Percentiles rank a stretch among this genome's conserved stretches.
Conservation (phyloP, 306 rosid species). For the Citrullus amarus region DNA sequence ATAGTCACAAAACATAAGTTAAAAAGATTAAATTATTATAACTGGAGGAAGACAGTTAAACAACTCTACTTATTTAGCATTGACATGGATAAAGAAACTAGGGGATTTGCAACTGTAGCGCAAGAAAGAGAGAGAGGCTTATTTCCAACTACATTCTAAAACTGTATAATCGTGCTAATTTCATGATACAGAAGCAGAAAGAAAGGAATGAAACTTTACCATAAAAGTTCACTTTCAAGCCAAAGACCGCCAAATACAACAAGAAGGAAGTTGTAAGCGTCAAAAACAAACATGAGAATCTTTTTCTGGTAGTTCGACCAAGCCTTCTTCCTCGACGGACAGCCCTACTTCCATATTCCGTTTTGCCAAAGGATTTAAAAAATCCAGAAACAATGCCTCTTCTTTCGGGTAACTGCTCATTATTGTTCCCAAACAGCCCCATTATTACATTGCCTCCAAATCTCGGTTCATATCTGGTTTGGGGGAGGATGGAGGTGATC, state of each 20-base stretch:
- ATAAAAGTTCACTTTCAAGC: slow-evolving; percentile 37
- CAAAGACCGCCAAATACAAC: slow-evolving; percentile 37
- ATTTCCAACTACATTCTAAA: background rate
- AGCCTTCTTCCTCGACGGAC: slow-evolving; percentile 59
- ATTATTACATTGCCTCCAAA: slow-evolving; percentile 24
- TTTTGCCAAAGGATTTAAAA: background rate
- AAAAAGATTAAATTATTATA: background rate
- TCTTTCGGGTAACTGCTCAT: slow-evolving; percentile 41
- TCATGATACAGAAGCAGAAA: background rate
- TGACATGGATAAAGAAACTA: background rate
- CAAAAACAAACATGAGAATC: slow-evolving; percentile 36
- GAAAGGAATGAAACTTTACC: slow-evolving; percentile 31
- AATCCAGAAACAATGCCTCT: slow-evolving; percentile 25
- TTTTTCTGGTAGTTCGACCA: slow-evolving; percentile 42
- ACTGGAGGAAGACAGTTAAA: background rate
- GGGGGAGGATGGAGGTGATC: background rate
- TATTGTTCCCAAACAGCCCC: slow-evolving; percentile 32
- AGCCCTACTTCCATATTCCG: slow-evolving; percentile 6
- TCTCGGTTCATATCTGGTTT: slow-evolving; percentile 19
- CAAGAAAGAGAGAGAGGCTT: background rate
- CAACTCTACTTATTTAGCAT: background rate
- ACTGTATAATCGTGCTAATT: background rate
- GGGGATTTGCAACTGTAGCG: background rate
- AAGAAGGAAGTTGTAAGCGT: slow-evolving; percentile 33
- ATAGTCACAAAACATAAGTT: background rate